A percentile compares a stretch with the other conserved stretches of the same genome.
phyloP scores from a whole-genome alignment of 139 green algal genomes.

The Pleodorina starrii region DNA sequence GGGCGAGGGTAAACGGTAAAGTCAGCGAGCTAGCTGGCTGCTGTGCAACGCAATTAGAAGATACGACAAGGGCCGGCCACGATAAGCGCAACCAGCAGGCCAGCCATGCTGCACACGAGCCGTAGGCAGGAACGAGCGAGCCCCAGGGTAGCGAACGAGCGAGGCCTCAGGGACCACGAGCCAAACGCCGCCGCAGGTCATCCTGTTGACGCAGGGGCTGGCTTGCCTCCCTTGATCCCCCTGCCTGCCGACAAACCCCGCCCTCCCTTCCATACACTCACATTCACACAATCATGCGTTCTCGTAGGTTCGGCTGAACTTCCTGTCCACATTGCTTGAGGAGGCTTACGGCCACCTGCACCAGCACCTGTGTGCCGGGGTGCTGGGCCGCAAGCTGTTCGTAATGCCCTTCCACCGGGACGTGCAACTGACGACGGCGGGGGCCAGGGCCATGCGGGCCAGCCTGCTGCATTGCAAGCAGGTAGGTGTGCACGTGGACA shows the following conservation, averaged over 20 bases:
- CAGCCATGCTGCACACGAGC: too few relatives aligned
- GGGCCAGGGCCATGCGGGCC: constrained; percentile 48
- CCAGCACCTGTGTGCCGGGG: constrained; percentile 60
- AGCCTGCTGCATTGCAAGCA: constrained; percentile 52
- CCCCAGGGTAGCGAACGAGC: constrained; percentile 81
- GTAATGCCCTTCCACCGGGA: constrained; percentile 69
- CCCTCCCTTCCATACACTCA: too few relatives aligned
- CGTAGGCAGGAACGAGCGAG: constrained; percentile 77
- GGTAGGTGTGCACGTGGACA: too few relatives aligned
- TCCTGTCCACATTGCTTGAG: constrained; percentile 71
- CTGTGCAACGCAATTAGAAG: too few relatives aligned
- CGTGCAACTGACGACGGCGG: constrained; percentile 40
- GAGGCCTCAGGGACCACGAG: constrained; percentile 59
- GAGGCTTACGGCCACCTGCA: constrained; percentile 69
- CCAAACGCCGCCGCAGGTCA: constrained; percentile 54
- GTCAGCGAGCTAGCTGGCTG: too few relatives aligned
- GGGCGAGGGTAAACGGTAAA: too few relatives aligned
- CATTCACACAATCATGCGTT: too few relatives aligned
- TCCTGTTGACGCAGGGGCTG: too few relatives aligned
- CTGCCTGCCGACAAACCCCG: too few relatives aligned
- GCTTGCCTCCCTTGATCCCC: too few relatives aligned
- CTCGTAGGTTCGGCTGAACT: constrained; percentile 75
- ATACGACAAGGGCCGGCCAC: constrained; percentile 48
- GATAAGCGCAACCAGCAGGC: constrained; percentile 70
- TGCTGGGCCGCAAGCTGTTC: constrained; percentile 65